Base-by-base conservation (phyloP, 768 basidiomycete genomes). In the Inosperma sp. region DNA sequence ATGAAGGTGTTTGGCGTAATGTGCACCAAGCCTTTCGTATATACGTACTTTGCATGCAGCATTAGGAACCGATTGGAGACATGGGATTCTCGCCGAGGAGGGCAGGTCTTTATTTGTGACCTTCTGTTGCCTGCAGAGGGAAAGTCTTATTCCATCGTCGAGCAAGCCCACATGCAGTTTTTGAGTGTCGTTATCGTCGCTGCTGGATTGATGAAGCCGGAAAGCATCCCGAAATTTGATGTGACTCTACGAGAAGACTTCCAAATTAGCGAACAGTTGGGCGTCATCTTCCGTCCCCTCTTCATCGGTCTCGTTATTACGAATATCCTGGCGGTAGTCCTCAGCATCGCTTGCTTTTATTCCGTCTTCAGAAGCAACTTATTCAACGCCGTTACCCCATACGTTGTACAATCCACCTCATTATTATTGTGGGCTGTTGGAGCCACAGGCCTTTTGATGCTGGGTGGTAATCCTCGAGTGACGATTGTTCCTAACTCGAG, bases 391-490 rank as follows among this genome's bases (percentile, higher is more conserved):
- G 29, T 16, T 7, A 17, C 21, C n/a, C 44, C 44, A 2, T 46
- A 46, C 21, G 44, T 46, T 23, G 44, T 33, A 5, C 44, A 46
- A 33, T 29, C 44, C 8, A 33, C 14, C 16, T 46, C 29, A 8
- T 29, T 46, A 19, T 23, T 46, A 21, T 5, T 46, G 30, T 46
- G 44, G 44, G 27, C 29, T 14, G 29, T 31, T 12, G 44, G 44
- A 5, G 44, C 44, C 12, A 46, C 21, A 16, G 44, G 23, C 31
- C 44, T 46, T 13, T 23, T 46, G 31, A 31, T 27, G 5, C 44
- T 46, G 21, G 44, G 44, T 29, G 44, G 44, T 13, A 46, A 46
- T 23, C 44, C 44, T 31, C 44, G 44, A 4, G 44, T 46, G n/a
- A 31, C 14, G 44, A 31, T 30, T 17, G 13, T 46, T 17, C 10